These are phyloP conservation scores for Claviceps spartinae DNA, from an alignment of 2,329 filamentous ascomycete genomes.

Conservation along the genomic window DNA sequence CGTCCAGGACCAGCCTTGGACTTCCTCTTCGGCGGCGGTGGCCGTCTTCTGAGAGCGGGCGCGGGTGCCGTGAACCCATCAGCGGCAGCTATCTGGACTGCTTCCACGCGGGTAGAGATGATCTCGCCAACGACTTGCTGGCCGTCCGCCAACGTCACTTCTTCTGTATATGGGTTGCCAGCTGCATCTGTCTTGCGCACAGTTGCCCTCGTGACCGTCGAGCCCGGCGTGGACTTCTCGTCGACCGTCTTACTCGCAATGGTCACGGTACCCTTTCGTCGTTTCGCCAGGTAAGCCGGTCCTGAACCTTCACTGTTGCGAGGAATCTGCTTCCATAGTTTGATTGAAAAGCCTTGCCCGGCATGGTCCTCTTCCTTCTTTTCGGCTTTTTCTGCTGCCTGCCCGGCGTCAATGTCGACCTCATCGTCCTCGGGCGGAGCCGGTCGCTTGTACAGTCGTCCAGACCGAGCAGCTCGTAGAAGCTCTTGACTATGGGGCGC, in stretches of 20 bases:
- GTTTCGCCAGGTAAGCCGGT: conserved; percentile 45
- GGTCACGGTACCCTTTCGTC: conserved; percentile 47
- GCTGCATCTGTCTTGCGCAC: conserved; percentile 65
- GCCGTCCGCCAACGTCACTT: conserved; percentile 68
- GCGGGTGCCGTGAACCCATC: conserved; percentile 33
- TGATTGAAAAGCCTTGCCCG: conserved; percentile 39
- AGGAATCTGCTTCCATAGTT: conserved; percentile 48
- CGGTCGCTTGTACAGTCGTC: conserved; percentile 60
- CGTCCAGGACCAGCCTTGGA: conserved; percentile 61
- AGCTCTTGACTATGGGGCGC: conserved; percentile 71
- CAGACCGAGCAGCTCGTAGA: conserved; percentile 66
- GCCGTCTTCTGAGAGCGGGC: conserved; percentile 42
- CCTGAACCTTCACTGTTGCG: conserved; percentile 41
- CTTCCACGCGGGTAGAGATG: conserved; percentile 44
- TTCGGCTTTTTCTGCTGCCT: conserved; percentile 35
- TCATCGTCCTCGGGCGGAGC: conserved; percentile 48
- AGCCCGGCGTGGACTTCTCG: conserved; percentile 27
- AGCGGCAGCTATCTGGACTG: conserved; percentile 41
- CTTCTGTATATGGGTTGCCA: conserved; percentile 73
- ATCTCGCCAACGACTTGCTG: conserved; percentile 74
- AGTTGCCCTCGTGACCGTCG: conserved; percentile 62
- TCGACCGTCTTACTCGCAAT: conserved; percentile 38
- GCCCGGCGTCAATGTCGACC: conserved; percentile 30
- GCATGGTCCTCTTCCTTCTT: conserved; percentile 51
- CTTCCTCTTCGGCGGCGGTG: conserved; percentile 70